Base-by-base conservation (phyloP, 164 flowering plant genomes). In the Saururus chinensis region DNA sequence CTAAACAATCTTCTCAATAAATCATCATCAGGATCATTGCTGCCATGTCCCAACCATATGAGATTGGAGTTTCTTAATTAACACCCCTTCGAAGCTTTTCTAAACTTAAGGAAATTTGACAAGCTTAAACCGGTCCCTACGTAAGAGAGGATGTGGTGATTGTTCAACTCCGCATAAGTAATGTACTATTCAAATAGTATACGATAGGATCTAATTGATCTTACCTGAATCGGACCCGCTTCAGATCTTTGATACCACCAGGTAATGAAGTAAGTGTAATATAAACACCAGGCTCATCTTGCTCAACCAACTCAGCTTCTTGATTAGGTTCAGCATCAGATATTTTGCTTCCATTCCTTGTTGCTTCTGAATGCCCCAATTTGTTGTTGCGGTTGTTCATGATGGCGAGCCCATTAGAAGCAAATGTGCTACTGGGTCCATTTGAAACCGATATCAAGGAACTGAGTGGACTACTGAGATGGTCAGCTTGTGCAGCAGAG, bases 171-270 rank as follows among this genome's bases (percentile, higher is more conserved):
- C 49, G 11, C 17, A 17, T 10, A 45, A 45, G 16, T 17, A 7
- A 45, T 45, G 4, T 12, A 17, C 4, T 8, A 2, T 9, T 45
- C n/a, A n/a, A n/a, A n/a, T 45, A 45, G 11, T 12, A 10, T 3
- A 12, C 7, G 17, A 12, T 12, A 2, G 49, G 49, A 12, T 12
- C 11, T 45, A 0, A 45, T 16, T 55, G 35, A 55, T 13, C 4
- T 64, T 78, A 92, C 98, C 98, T 90, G 92, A 92, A 92, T 57
- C 98, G 95, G 68, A 92, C 98, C 52, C 98, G 81, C 71, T 86
- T 89, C 22, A 92, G 89, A 79, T 92, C 97, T 73, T 79, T 84
- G 41, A 54, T 75, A 60, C 96, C 97, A 24, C 92, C 92, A 61
- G 90, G 90, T 60, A 90, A 76, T 58, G 96, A 77, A 54, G 92